Base-by-base conservation (phyloP, 495 filamentous ascomycete species). In the Xylaria sp. region DNA sequence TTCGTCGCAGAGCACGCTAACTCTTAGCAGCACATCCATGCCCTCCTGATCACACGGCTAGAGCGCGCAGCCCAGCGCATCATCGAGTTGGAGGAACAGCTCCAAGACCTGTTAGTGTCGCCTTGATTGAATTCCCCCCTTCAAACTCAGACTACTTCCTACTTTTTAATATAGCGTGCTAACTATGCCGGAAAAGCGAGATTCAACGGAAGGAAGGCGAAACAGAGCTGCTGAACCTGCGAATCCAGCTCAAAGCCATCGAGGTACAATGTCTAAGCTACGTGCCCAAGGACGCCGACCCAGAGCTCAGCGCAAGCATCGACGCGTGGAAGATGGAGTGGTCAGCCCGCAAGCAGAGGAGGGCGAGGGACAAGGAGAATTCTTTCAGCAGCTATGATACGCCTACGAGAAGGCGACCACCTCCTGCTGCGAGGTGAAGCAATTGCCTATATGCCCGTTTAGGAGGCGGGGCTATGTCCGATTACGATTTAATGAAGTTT, bases 11-110 rank as follows among this genome's bases (percentile, higher is more conserved):
- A 35, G 17, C 29, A 33, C 19, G 50, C 50, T 14, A 19, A 52
- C 62, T 3, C 37, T n/a, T 17, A 53, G 26, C 68, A 88, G 85
- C 85, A 89, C 71, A 84, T 89, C 63, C 86, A 88, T 63, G 79
- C 78, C 14, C 71, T 89, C 46, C 78, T 88, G 4, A 79, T 88
- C 59, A 81, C 82, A 33, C 79, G 86, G 24, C 81, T 81, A 44
- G 86, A 88, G 71, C 81, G 82, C 11, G 85, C 86, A 40, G 86
- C 87, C 26, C 79, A 84, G 68, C 82, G 83, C 24, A 87, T 89
- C 55, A 74, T 87, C 29, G 74, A 82, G 33, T 80, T 89, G 24
- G 85, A 89, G 66, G 80, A 80, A 33, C 79, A 83, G 15, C 71
- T 88, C 17, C 66, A 73, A 53, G 82, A 86, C 40, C 79, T 88